Conservation (phyloP, 1,284 basidiomycete genomes). For the Malassezia vespertilionis region DNA sequence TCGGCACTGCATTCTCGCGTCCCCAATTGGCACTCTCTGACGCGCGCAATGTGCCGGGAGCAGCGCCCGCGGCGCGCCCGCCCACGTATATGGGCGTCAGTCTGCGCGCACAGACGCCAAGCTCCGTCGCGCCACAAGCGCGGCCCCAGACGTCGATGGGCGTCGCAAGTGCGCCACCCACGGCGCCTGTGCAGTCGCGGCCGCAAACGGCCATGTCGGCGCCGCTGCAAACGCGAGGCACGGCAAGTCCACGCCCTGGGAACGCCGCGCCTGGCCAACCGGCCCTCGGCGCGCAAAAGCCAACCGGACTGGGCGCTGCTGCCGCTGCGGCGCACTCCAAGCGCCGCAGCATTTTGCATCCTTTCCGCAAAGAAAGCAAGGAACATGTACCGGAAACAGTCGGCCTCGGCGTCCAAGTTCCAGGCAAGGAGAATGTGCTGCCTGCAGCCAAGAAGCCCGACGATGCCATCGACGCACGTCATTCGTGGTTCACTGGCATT, state of each 20-base stretch:
- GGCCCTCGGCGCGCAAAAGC: background rate
- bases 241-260: no score
- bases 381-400: background rate
- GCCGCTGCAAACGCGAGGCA: background rate
- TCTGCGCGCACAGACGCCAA: background rate
- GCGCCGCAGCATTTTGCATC: conserved; percentile 4
- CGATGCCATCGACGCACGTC: conserved; percentile 50
- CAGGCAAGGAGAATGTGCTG: background rate
- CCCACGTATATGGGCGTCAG: background rate
- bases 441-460: background rate
- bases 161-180: background rate
- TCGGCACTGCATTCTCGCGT: no score
- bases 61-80: background rate
- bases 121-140: background rate
- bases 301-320: conserved; percentile 1
- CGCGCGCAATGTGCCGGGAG: no score
- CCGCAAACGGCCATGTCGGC: background rate
- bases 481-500: conserved; percentile 75
- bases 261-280: background rate
- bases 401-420: background rate
- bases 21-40: no score
- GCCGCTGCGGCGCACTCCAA: conserved; percentile 1
- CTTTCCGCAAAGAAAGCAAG: background rate
- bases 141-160: background rate
- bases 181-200: background rate